These are phyloP conservation scores for Serendipita sp. DNA, from an alignment of 768 basidiomycete genomes.

Conservation along the genomic window DNA sequence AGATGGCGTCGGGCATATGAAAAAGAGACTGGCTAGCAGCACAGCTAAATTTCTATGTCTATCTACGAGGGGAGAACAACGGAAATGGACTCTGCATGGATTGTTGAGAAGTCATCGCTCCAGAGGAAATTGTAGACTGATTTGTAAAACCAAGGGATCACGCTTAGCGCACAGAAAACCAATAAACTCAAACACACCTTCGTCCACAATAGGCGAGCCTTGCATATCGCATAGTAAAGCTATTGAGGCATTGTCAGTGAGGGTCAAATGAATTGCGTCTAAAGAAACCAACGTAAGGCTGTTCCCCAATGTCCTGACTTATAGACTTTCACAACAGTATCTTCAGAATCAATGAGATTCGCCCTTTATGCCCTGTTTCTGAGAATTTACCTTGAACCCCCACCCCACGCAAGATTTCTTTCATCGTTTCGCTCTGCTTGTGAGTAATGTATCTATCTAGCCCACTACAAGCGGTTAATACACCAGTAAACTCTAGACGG, in stretches of 20 bases:
- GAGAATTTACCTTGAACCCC: slow-evolving; percentile 8
- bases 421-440: slow-evolving; percentile 14
- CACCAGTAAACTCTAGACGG: background rate
- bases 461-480: slow-evolving; percentile 7
- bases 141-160: too few species aligned
- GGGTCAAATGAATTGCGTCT: background rate
- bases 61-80: too few species aligned
- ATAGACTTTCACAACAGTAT: slow-evolving; percentile 9
- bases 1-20: too few species aligned
- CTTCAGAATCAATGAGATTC: background rate
- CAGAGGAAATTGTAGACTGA: background rate
- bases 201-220: slow-evolving; percentile 2
- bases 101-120: background rate
- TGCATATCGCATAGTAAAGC: slow-evolving; percentile 8
- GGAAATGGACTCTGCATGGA: background rate
- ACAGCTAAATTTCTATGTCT: background rate
- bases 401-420: slow-evolving; percentile 13
- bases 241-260: background rate
- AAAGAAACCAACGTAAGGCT: slow-evolving; percentile 2
- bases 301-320: slow-evolving; percentile 12
- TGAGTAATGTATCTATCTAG: slow-evolving; percentile 11
- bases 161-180: background rate
- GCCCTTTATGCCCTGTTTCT: background rate
- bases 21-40: background rate
- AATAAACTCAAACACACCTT: background rate